Base-by-base conservation (phyloP, 2,329 filamentous ascomycete genomes). In the Fusarium oligoseptatum region DNA sequence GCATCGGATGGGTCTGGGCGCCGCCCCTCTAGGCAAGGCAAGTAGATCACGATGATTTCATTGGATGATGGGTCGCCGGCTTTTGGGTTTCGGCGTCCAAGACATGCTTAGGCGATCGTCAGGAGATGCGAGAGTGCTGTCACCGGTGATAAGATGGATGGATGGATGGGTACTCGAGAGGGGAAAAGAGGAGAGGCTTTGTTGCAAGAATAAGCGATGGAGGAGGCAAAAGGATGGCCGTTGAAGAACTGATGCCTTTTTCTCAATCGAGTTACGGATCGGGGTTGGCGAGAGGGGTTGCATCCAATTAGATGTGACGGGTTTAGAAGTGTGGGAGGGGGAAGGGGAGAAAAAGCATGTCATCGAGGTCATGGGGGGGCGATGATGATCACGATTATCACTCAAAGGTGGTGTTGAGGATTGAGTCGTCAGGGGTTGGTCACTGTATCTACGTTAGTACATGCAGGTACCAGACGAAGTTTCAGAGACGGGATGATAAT, bases 321-420 rank as follows among this genome's bases (percentile, higher is more conserved):
- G 17, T 20, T n/a, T 56, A 9, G 27, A 29, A 29, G 32, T 22
- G 37, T 36, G 52, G 48, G 15, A 48, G 14, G 20, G 12, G 10
- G 57, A 7, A 34, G 6, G 29, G n/a, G n/a, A n/a, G 56, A 41
- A 22, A 22, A 48, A 34, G 61, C 57, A 64, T 69, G 62, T 69
- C 68, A 66, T 62, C 57, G 22, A 45, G 56, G 20, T 39, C 64
- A 70, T 57, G 50, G 64, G 39, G 70, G 63, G 66, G 72, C 63
- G 57, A 75, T 8, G 68, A 34, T 68, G 66, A 75, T 75, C 72
- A 17, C 32, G 71, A 66, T 52, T 55, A 74, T 69, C 71, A 56
- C 43, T 27, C 45, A 43, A 37, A 43, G 37, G 48, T 65, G 50
- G 68, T 75, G 60, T 48, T 70, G 66, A 48, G 39, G 29, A 15